Conservation (phyloP, 371 early-diverging fungal genomes). For the Saksenaea vasiformis region DNA sequence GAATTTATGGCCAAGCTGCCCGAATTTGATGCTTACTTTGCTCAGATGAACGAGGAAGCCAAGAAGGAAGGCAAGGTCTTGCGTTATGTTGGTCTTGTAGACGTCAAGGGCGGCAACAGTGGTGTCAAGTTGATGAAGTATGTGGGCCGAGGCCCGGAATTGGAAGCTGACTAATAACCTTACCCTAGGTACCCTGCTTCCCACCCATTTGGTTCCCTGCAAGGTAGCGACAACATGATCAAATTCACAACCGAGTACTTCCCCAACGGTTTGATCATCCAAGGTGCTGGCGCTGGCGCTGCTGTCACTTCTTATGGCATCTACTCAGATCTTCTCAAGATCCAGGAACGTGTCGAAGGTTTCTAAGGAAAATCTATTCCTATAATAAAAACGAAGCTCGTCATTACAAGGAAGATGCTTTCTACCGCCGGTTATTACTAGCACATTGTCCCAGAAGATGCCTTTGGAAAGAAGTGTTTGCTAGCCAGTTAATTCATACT, state of each 20-base stretch:
- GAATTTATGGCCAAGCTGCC: conserved; percentile 88
- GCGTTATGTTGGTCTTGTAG: conserved; percentile 92
- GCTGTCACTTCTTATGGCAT: conserved; percentile 97
- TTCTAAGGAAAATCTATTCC: too few species aligned
- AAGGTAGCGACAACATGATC: conserved; percentile 96
- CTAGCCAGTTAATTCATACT: too few species aligned
- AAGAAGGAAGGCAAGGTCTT: conserved; percentile 72
- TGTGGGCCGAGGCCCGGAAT: neutral
- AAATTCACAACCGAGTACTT: conserved; percentile 93
- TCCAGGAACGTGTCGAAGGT: conserved; percentile 66
- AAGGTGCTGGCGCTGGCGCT: conserved; percentile 97
- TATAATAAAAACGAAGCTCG: too few species aligned
- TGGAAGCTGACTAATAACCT: neutral
- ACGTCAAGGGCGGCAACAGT: conserved; percentile 66
- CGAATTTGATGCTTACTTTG: conserved; percentile 84
- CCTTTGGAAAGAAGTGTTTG: too few species aligned
- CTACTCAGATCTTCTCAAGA: conserved; percentile 86
- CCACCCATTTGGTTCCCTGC: conserved; percentile 95
- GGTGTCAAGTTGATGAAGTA: conserved; percentile 80
- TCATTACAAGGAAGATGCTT: too few species aligned
- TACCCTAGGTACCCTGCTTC: conserved; percentile 69
- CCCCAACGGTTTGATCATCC: conserved; percentile 92
- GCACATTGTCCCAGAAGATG: too few species aligned
- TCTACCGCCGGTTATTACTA: too few species aligned
- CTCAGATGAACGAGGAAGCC: conserved; percentile 75